Evolutionary conservation across 306 rosid species (phyloP).

Genomic region (Sindora glabra): DNA sequence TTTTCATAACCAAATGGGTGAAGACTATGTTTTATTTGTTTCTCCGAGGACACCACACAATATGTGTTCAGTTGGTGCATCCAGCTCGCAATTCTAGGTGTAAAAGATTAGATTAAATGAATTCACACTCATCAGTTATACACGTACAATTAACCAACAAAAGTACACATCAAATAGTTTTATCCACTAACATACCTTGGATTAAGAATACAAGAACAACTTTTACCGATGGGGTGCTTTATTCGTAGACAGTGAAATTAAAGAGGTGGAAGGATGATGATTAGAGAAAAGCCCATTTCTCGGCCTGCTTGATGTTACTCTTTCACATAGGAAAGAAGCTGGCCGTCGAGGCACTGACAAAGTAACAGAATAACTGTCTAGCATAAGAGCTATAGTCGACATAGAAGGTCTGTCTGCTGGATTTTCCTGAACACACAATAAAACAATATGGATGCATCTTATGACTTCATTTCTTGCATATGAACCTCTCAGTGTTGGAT

Average conservation of each 20-base stretch:
- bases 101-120: too few relatives aligned
- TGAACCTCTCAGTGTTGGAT: not conserved
- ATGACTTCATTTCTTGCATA: not conserved
- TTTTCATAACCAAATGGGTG: too few relatives aligned
- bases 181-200: too few relatives aligned
- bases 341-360: conserved; percentile 23
- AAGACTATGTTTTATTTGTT: too few relatives aligned
- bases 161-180: too few relatives aligned
- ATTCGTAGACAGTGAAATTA: not conserved
- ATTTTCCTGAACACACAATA: conserved; percentile 29
- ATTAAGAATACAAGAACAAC: too few relatives aligned
- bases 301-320: not conserved
- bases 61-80: too few relatives aligned
- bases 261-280: not conserved
- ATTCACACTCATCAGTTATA: too few relatives aligned
- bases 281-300: not conserved
- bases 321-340: not conserved
- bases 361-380: not conserved
- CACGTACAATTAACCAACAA: too few relatives aligned
- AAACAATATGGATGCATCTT: conserved; percentile 19
- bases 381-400: conserved; percentile 4
- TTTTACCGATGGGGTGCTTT: too few relatives aligned
- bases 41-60: too few relatives aligned
- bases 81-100: too few relatives aligned
- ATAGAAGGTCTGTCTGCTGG: conserved; percentile 25